Evolutionary conservation across 257 asterid genomes (phyloP), one percentile per base, ranked within the genome.

Genomic region (Solanum boliviense): DNA sequence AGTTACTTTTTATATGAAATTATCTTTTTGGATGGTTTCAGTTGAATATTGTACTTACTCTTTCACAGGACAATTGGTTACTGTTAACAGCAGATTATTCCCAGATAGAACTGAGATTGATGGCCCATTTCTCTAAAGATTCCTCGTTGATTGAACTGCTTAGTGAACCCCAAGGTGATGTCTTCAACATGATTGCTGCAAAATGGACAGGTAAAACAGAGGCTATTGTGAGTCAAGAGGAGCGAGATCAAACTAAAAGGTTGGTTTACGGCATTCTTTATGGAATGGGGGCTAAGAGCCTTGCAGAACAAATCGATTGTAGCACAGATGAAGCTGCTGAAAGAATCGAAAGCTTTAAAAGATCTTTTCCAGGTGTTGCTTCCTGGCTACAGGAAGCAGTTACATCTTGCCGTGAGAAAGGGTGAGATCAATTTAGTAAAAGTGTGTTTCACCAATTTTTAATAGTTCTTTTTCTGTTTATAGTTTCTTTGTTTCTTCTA

Each of bases 71-170:
- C 84, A 94, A 94, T 87, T 95, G 98, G 99, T 89, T 95, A 87
- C 95, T 95, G 84, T 62, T 97, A 87, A 93, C 98, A 32, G 98
- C 99, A 38, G 99, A 97, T 92, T 97, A 97, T 91, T 97, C 96
- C 88, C 98, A 97, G 90, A 97, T 97, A 91, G 99, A 97, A 92
- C 93, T 97, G 87, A 93, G 99, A 92, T 91, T 97, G 87, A 95
- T 97, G 98, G 99, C 98, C 78, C 99, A 97, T 90, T 97, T 97
- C 95, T 97, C 99, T 65, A 92, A 92, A 90, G 99, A 97, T 91
- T 73, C 91, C 88, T 92, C 94, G 13, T 91, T 97, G 91, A 92
- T 95, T 41, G 92, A 93, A 87, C 94, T 95, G 85, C 94, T 97
- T 84, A 91, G 91, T 73, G 87, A 89, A 87, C 98, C 95, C 71